Conservation (phyloP, 1,284 basidiomycete genomes). For the Cystobasidiaceae sp. region DNA sequence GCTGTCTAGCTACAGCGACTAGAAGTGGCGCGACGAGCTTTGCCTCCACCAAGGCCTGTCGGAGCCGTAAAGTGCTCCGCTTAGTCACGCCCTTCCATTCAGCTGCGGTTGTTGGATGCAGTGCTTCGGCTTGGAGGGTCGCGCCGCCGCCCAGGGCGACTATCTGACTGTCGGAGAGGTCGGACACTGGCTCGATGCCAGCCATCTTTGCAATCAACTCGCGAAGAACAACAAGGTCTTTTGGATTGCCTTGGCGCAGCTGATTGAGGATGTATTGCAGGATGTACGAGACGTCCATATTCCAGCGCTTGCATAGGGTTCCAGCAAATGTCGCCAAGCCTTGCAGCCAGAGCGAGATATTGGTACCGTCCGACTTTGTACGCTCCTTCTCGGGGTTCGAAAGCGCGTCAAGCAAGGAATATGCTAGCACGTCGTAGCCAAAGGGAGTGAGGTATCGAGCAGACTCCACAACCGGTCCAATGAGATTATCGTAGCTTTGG, state of each 20-base stretch:
- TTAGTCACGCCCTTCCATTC: slow-evolving; percentile 26
- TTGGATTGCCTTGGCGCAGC: slow-evolving; percentile 71
- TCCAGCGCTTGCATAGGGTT: slow-evolving; percentile 57
- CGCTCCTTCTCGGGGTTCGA: slow-evolving; percentile 77
- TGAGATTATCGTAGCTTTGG: slow-evolving; percentile 94
- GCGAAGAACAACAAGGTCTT: slow-evolving; percentile 83
- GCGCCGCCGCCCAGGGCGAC: slow-evolving; percentile 84
- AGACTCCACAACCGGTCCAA: slow-evolving; percentile 83
- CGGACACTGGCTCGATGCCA: slow-evolving; percentile 76
- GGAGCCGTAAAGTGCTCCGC: slow-evolving; percentile 58
- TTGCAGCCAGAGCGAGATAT: slow-evolving; percentile 86
- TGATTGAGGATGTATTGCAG: slow-evolving; percentile 89
- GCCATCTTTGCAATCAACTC: slow-evolving; percentile 95
- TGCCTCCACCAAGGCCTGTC: slow-evolving; percentile 43
- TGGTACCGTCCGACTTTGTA: slow-evolving; percentile 87
- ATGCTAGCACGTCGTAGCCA: slow-evolving; percentile 90
- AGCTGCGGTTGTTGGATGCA: slow-evolving; percentile 48
- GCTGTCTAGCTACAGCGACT: slow-evolving; percentile 79
- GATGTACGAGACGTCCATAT: slow-evolving; percentile 70
- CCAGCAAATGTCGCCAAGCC: slow-evolving; percentile 89
- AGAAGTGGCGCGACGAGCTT: slow-evolving; percentile 70
- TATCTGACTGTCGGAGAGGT: slow-evolving; percentile 81
- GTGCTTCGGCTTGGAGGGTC: slow-evolving; percentile 73
- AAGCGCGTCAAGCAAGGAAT: slow-evolving; percentile 78
- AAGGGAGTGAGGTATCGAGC: slow-evolving; percentile 82